These are phyloP conservation scores for Aspergillus bridgeri DNA, from an alignment of 495 filamentous ascomycete species.

Conservation along the genomic window DNA sequence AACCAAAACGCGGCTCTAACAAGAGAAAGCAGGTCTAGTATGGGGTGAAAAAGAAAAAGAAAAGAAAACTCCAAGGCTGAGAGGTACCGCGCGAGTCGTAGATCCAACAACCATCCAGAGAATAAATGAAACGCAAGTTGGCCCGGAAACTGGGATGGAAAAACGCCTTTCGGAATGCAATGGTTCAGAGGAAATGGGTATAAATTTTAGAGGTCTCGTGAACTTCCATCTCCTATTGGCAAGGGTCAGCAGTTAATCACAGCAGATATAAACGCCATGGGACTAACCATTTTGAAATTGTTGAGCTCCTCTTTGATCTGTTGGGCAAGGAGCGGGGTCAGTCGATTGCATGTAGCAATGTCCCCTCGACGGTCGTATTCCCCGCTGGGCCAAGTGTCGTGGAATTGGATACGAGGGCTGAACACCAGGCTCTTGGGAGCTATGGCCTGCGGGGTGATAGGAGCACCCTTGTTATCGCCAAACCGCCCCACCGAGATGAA, in stretches of 20 bases:
- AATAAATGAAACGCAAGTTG: constrained; percentile 17
- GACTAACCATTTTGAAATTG: constrained; percentile 95
- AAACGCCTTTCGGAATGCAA: constrained; percentile 31
- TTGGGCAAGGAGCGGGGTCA: constrained; percentile 95
- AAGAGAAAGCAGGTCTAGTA: constrained; percentile 23
- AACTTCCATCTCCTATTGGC: constrained; percentile 95
- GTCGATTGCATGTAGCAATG: constrained; percentile 93
- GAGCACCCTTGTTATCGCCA: constrained; percentile 68
- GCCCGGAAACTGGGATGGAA: constrained; percentile 4
- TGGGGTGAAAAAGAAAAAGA: constrained; percentile 16
- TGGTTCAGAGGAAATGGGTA: constrained; percentile 91
- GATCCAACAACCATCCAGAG: constrained; percentile 24
- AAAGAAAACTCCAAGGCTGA: constrained; percentile 25
- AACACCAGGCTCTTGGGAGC: constrained; percentile 76
- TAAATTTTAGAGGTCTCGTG: constrained; percentile 98
- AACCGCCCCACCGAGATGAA: constrained; percentile 74
- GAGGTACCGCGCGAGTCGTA: constrained; percentile 20
- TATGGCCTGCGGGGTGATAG: constrained; percentile 67
- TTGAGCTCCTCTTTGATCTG: constrained; percentile 99
- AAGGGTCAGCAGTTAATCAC: constrained; percentile 31
- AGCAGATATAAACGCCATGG: too few relatives aligned
- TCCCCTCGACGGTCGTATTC: constrained; percentile 97
- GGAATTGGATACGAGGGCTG: constrained; percentile 88
- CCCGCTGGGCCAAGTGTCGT: constrained; percentile 91
- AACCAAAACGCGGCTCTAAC: constrained; percentile 24